Conservation (phyloP, 208 protist genomes). For the Wallacemonas sp. region DNA sequence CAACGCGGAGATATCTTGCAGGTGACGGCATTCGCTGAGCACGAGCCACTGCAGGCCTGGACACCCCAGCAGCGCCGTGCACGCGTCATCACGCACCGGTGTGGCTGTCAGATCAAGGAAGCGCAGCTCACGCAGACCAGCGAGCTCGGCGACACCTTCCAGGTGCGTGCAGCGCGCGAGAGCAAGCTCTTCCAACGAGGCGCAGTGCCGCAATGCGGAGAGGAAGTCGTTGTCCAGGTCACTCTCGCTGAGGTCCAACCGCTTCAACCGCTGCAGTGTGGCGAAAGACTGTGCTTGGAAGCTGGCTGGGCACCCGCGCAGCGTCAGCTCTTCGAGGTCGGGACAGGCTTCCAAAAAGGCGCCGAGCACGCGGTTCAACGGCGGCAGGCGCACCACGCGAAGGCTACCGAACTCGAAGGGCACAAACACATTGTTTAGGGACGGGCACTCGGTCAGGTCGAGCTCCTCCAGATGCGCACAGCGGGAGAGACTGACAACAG, state of each 20-base stretch:
- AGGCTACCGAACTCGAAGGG: slow-evolving; percentile 30
- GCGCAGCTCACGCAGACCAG: slow-evolving; percentile 19
- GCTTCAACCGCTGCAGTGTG: slow-evolving; percentile 15
- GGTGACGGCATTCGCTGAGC: slow-evolving; percentile 16
- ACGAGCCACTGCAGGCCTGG: slow-evolving; percentile 21
- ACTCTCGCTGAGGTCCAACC: slow-evolving; percentile 26
- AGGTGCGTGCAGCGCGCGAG: slow-evolving; percentile 20
- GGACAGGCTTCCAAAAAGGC: slow-evolving; percentile 34
- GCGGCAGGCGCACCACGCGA: slow-evolving; percentile 26
- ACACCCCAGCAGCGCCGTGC: slow-evolving; percentile 10
- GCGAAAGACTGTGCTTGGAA: slow-evolving; percentile 21
- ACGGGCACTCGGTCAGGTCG: slow-evolving; percentile 37
- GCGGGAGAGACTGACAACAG: slow-evolving; percentile 31
- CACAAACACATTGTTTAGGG: slow-evolving; percentile 28
- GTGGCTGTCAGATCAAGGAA: slow-evolving; percentile 18
- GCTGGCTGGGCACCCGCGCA: slow-evolving; percentile 25
- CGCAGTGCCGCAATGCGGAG: slow-evolving; percentile 9
- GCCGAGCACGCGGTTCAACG: slow-evolving; percentile 24
- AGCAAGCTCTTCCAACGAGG: slow-evolving; percentile 20
- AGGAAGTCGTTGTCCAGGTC: slow-evolving; percentile 16
- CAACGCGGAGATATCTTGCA: slow-evolving; percentile 20
- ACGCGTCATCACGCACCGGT: slow-evolving; percentile 20
- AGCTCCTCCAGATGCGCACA: slow-evolving; percentile 39
- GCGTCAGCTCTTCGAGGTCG: slow-evolving; percentile 27
- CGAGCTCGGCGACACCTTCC: slow-evolving; percentile 12